Evolutionary conservation across 345 rosid genomes (phyloP).

Genomic region (Chamaenerion angustifolium): DNA sequence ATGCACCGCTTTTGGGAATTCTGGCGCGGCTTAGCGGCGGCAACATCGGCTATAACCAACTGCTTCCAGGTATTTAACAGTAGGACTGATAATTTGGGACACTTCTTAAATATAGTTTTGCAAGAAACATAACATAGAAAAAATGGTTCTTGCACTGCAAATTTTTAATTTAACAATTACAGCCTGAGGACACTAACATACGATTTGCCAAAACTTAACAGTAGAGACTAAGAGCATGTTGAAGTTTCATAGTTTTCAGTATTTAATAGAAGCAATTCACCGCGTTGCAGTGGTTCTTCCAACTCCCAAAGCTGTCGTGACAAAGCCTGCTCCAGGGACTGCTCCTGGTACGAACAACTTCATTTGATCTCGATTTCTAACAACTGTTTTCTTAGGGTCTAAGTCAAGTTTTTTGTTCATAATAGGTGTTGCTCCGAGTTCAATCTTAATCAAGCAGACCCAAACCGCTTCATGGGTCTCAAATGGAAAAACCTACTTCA

Average conservation of each 20-base stretch:
- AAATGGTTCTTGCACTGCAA: no score
- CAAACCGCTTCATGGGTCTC: slow-evolving; percentile 63
- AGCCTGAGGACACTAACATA: no score
- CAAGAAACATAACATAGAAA: no score
- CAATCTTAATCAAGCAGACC: slow-evolving; percentile 49
- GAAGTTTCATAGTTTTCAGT: neutral
- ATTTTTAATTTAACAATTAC: no score
- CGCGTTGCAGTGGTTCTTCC: slow-evolving; percentile 36
- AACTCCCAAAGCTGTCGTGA: slow-evolving; percentile 24
- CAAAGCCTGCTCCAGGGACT: slow-evolving; percentile 48
- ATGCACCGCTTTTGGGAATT: slow-evolving; percentile 85
- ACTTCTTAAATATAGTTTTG: no score
- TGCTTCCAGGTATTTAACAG: slow-evolving; percentile 62
- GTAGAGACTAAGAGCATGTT: no score
- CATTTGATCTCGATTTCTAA: neutral
- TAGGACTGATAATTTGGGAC: no score
- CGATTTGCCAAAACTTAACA: no score
- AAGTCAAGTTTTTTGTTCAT: slow-evolving; percentile 9
- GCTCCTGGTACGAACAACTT: neutral
- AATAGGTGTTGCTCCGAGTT: slow-evolving; percentile 44
- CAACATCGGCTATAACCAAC: slow-evolving; percentile 61
- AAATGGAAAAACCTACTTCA: slow-evolving; percentile 59
- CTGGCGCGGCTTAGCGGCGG: slow-evolving; percentile 72
- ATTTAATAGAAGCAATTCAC: slow-evolving; percentile 2
- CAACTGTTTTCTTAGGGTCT: neutral